Base-by-base conservation (phyloP, 805 yeast genomes). In the Peterozyma toletana region DNA sequence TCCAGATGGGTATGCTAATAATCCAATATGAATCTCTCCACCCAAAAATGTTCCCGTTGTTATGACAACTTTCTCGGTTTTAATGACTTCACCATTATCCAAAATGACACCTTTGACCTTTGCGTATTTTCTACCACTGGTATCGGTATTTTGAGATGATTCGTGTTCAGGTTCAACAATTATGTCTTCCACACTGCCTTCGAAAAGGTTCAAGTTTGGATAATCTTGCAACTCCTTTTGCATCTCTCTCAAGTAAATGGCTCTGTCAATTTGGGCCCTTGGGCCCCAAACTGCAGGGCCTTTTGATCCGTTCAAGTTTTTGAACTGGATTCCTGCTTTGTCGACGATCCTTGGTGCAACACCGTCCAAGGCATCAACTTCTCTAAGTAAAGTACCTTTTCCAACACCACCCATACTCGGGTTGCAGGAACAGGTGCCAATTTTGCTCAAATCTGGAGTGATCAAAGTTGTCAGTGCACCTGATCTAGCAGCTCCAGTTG, bases 261-360 rank as follows among this genome's bases (percentile, higher is more conserved):
- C 67, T 50, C 99, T 69, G 61, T 93, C 99, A 30, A 93, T 91
- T 64, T 93, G 99, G 1, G 96, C 96, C 47, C 99, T 66, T 7
- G 96, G 97, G 0, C 99, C 98, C 87, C 97, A 95, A 2, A 91
- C 98, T 0, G 99, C 99, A 0, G 95, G 86, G 2, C 99, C 99
- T 50, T 88, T 77, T 1, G 95, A 83, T 38, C 82, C 71, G 59
- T 93, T 93, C 49, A 93, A 68, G 48, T 87, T 80, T 55, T 87
- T 88, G 63, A 82, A 93, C 59, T 90, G 96, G 30, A 90, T 85
- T 0, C 98, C 99, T 0, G 98, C 95, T 53, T 74, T 69, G 63
- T 93, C 99, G 1, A 93, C 89, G n/a, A 93, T 78, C 46, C 76
- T 69, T 0, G 90, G 80, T 4, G 95, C 80, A 1, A 91, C 85